phyloP scores from a whole-genome alignment of 768 basidiomycete species.

The Collybiopsis confluens region DNA sequence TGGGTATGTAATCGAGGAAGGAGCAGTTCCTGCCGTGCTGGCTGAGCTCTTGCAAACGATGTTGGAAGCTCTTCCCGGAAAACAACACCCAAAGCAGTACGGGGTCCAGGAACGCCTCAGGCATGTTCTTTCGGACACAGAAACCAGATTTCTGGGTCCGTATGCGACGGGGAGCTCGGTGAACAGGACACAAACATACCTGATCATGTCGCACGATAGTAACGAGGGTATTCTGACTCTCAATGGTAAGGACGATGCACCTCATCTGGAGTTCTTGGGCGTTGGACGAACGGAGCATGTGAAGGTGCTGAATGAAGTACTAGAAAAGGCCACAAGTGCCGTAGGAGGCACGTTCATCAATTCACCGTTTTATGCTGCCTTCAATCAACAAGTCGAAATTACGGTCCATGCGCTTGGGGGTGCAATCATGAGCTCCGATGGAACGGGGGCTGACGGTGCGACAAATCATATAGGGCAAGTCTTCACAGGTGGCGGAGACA shows the following conservation, averaged over 20 bases:
- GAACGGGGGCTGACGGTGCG: slow-evolving; percentile 12
- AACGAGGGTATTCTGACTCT: slow-evolving; percentile 12
- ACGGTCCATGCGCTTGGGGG: slow-evolving; percentile 16
- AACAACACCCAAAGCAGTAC: slow-evolving; percentile 6
- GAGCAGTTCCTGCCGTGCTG: slow-evolving; percentile 15
- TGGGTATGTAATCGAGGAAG: slow-evolving; percentile 18
- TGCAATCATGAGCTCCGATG: slow-evolving; percentile 15
- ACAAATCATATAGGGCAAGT: slow-evolving; percentile 15
- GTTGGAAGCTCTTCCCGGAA: slow-evolving; percentile 13
- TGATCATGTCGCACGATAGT: slow-evolving; percentile 19
- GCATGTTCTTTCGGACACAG: slow-evolving; percentile 5
- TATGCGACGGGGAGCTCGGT: slow-evolving; percentile 11
- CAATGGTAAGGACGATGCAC: slow-evolving; percentile 10
- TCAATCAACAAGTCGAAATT: slow-evolving; percentile 10
- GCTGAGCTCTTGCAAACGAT: slow-evolving; percentile 14
- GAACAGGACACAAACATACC: slow-evolving; percentile 16
- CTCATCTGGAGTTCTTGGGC: slow-evolving; percentile 16
- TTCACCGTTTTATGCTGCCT: slow-evolving; percentile 13
- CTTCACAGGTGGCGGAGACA: slow-evolving; percentile 8
- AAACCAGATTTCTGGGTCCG: slow-evolving; percentile 13
- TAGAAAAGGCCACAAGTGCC: slow-evolving; percentile 13
- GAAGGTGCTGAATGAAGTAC: slow-evolving; percentile 11
- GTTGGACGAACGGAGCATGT: slow-evolving; percentile 14
- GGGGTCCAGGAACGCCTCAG: slow-evolving; percentile 3
- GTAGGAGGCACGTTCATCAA: slow-evolving; percentile 15